Base-by-base conservation (phyloP, 345 rosid species). In the Carallia pectinifolia region DNA sequence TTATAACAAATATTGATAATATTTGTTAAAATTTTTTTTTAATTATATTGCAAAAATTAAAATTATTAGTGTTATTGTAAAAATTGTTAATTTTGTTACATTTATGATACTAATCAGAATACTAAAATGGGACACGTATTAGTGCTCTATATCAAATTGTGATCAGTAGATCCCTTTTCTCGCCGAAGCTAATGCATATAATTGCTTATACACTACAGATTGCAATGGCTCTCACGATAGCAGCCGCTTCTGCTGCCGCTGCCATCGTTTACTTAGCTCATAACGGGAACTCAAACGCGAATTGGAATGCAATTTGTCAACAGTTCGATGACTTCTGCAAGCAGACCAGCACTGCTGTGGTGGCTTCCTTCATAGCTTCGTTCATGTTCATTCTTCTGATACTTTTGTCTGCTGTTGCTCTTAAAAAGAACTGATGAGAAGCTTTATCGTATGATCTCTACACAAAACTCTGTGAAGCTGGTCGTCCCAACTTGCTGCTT, bases 261-360 rank as follows among this genome's bases (percentile, higher is more conserved):
- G 69, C 85, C 4, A 69, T 81, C 0, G 73, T 81, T 47, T 81
- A 81, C 71, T 58, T 85, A 58, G 87, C 92, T 54, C 88, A 88
- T 33, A 71, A 67, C 19, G 92, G 92, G 19, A 85, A 81, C 58
- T 33, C 76, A 12, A 68, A 59, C 39, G 53, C 88, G 0, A 84
- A 84, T 5, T 88, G 92, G 89, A 65, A 71, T 0, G 64, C 92
- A 1, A 81, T 88, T 12, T 88, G 92, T 58, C 83, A 72, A 53
- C 89, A 88, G 60, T 84, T 81, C 18, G 70, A 58, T 3, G 69
- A 84, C 55, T 88, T 74, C 60, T 88, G 89, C 76, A 79, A 76
- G 72, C 58, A 65, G n/a, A 68, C 63, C 0, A 84, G 88, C 64
- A 70, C 58, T 12, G 85, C 89, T 10, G 85, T 84, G 68, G 88